These are phyloP conservation scores for Colletotrichum eremochloae DNA, from an alignment of 2,329 filamentous ascomycete genomes.

Conservation along the genomic window DNA sequence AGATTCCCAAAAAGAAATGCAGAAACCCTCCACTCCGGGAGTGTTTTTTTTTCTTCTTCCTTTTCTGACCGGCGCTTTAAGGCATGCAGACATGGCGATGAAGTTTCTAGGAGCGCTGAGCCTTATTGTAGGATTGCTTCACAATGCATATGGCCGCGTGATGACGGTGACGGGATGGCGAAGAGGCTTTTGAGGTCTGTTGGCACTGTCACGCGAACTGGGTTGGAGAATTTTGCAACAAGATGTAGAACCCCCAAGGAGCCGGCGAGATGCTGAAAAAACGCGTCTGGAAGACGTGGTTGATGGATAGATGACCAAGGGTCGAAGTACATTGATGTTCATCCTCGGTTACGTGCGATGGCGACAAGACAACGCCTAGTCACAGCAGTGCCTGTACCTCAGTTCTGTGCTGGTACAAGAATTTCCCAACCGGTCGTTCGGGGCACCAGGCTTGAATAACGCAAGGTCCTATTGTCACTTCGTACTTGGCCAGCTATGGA, in stretches of 20 bases:
- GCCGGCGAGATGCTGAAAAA: neutral
- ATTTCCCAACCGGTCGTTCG: too few relatives aligned
- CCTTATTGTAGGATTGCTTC: neutral
- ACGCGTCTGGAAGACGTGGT: neutral
- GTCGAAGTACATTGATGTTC: too few relatives aligned
- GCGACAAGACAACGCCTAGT: too few relatives aligned
- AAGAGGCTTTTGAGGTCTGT: neutral
- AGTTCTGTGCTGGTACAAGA: too few relatives aligned
- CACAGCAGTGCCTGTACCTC: too few relatives aligned
- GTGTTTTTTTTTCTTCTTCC: neutral
- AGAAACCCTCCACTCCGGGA: slow-evolving; percentile 26
- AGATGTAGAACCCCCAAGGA: neutral
- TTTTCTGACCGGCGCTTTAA: slow-evolving; percentile 8
- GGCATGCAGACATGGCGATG: slow-evolving; percentile 36
- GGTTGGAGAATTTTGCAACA: neutral
- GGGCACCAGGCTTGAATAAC: neutral
- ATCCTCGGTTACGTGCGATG: too few relatives aligned
- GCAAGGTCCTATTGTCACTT: neutral
- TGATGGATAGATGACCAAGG: too few relatives aligned
- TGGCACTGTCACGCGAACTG: neutral
- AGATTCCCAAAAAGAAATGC: neutral
- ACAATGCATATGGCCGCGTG: neutral
- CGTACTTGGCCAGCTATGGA: neutral
- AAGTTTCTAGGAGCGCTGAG: slow-evolving; percentile 23
- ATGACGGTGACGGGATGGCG: neutral